Evolutionary conservation across 2,329 filamentous ascomycete genomes (phyloP), one percentile per base, ranked within the genome.

Genomic region (Penicillium sp.): DNA sequence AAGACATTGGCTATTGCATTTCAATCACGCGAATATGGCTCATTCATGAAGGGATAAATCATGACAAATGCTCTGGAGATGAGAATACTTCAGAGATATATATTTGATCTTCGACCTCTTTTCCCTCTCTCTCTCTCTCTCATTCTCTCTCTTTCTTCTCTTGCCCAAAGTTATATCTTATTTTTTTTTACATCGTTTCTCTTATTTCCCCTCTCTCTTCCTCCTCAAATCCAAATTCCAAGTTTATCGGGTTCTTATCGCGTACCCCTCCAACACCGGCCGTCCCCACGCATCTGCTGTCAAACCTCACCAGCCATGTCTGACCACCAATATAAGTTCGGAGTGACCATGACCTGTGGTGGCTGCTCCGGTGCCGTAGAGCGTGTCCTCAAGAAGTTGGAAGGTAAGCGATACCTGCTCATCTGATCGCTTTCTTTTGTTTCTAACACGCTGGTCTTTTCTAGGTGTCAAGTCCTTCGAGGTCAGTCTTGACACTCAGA

Each of bases 331-430:
- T 97, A 97, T 88, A 90, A 94, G 76, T 97, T 97, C 82, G 87
- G 92, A 76, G 85, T 97, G 74, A 82, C 80, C 76, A 99, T 99
- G 94, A 89, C 81, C 81, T 99, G 94, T 79, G 85, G 90, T 72
- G 94, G 94, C 74, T 99, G 94, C 86, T 97, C 92, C 42, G 91
- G 92, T 69, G 94, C 94, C 63, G 83, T 99, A 41, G 89, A 96
- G 77, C 84, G 91, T 48, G 91, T 97, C 42, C 85, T 99, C 61
- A 93, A 90, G 80, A 96, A 91, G 79, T 85, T 96, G 2, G 88
- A 95, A 18, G 91, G 92, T 96, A 71, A 61, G 84, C 75, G 36
- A 26, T 30, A n/a, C 7, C 18, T 8, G 11, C 14, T 36, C 2
- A 11, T 38, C 14, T 18, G 9, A 18, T 26, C 29, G 29, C 35